Base-by-base conservation (phyloP, 257 asterid species). In the Solanum virginianum region DNA sequence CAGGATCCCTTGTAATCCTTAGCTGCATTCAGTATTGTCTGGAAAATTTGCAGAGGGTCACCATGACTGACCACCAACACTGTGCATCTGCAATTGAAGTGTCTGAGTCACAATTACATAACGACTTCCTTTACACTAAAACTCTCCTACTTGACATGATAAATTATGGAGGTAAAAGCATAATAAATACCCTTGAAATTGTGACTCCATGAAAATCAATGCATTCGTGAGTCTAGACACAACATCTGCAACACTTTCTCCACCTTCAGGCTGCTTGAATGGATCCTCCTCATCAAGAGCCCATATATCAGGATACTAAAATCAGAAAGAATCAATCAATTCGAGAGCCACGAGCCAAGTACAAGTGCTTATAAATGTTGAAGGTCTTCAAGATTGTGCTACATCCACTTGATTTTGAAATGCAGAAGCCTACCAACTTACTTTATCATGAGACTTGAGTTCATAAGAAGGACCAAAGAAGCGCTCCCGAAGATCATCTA, bases 211-310 rank as follows among this genome's bases (percentile, higher is more conserved):
- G 84, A 79, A 82, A 53, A 89, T 84, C 84, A 96, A 88, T 68
- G 98, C 98, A 79, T 83, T 88, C 29, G 92, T 77, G 86, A 96
- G 97, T 88, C 99, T 94, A 71, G 92, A 87, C 89, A 88, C 98
- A 84, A 96, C 98, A 90, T 95, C 97, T 5, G 96, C 97, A 85
- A 96, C 99, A 88, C 99, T 96, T 90, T 96, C 99, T 89, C 99
- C 99, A 80, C 97, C 98, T 90, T 93, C 96, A 6, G 98, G 98
- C 88, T 41, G 95, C 92, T 85, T 81, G 90, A 96, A 92, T n/a
- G 99, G 98, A 88, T 96, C 97, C 83, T 90, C 90, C 90, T 92
- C 98, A 81, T 96, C 99, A 89, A 96, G 66, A 79, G 90, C 95
- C 98, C 99, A 96, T 84, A 95, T 95, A 82, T 94, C 98, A 32